Percentiles rank a stretch among this genome's conserved stretches.
Conservation (phyloP, 495 filamentous ascomycete genomes). For the Articulospora tetracladia region DNA sequence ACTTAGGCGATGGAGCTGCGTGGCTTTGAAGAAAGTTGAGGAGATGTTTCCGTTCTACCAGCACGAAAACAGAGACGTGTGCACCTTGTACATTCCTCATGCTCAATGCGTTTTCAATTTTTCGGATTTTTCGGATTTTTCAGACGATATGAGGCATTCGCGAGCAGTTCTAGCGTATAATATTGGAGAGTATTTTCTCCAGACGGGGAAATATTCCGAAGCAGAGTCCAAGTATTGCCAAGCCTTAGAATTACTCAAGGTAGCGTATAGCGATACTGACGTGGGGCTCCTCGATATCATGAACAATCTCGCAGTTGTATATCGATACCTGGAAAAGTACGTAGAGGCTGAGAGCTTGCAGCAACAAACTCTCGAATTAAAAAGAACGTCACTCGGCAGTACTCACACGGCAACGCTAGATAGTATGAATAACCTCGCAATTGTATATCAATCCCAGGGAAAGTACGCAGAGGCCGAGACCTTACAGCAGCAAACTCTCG, state of each 20-base stretch:
- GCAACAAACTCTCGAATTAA: not conserved
- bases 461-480: conserved; percentile 34
- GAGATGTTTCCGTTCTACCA: not conserved
- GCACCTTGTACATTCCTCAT: not conserved
- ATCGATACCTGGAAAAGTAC: not conserved
- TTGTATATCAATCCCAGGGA: conserved; percentile 23
- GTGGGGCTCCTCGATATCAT: not conserved
- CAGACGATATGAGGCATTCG: too few species aligned
- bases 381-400: not conserved
- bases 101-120: too few species aligned
- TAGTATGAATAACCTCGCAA: not conserved
- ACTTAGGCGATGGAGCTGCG: not conserved
- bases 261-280: too few species aligned
- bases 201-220: too few species aligned
- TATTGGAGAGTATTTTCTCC: too few species aligned
- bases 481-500: conserved; percentile 20
- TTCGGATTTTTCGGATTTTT: too few species aligned
- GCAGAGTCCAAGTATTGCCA: too few species aligned
- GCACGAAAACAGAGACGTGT: not conserved
- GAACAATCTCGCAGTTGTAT: not conserved
- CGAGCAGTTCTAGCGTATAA: too few species aligned
- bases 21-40: not conserved
- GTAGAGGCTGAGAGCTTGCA: not conserved
- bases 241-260: too few species aligned
- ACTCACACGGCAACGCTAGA: not conserved